These are phyloP conservation scores for Aspergillus sp. DNA, from an alignment of 2,329 filamentous ascomycete species.

Conservation along the genomic window DNA sequence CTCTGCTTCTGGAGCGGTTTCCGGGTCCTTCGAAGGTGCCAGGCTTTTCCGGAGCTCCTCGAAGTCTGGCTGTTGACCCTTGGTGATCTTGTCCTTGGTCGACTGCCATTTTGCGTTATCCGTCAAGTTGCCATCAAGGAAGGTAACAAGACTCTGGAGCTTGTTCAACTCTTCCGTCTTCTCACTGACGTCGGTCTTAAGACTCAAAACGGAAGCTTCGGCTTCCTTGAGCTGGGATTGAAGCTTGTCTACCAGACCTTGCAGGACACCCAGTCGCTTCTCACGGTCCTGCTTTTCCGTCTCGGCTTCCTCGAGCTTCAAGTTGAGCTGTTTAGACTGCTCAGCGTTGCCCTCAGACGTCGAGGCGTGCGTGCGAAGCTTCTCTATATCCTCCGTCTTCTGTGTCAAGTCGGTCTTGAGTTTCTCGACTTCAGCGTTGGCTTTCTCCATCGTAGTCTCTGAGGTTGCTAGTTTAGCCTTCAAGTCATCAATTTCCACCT, in stretches of 20 bases:
- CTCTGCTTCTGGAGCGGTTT: constrained; percentile 17
- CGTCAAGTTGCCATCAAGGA: constrained; percentile 34
- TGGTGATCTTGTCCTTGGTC: constrained; percentile 25
- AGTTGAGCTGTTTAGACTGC: constrained; percentile 18
- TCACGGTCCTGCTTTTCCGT: constrained; percentile 37
- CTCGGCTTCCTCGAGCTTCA: constrained; percentile 29
- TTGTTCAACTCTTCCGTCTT: constrained; percentile 29
- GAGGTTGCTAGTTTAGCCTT: constrained; percentile 27
- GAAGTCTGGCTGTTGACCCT: constrained; percentile 30
- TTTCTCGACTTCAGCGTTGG: constrained; percentile 24
- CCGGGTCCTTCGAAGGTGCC: constrained; percentile 15
- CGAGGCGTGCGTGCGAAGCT: constrained; percentile 23
- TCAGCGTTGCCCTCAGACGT: constrained; percentile 13
- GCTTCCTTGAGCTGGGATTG: constrained; percentile 49
- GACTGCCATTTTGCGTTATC: constrained; percentile 30
- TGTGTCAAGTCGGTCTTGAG: constrained; percentile 35
- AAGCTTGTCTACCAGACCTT: constrained; percentile 50
- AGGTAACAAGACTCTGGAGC: constrained; percentile 31
- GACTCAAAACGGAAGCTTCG: constrained; percentile 42
- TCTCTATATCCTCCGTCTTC: constrained; percentile 34
- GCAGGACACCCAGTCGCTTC: constrained; percentile 49
- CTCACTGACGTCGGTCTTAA: constrained; percentile 38
- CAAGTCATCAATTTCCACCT: constrained; percentile 39
- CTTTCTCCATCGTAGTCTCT: constrained; percentile 25
- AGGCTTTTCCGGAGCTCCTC: constrained; percentile 28